These are phyloP conservation scores for Schoenoplectus tabernaemontani DNA, from an alignment of 202 grass and related monocot genomes.

Conservation along the genomic window DNA sequence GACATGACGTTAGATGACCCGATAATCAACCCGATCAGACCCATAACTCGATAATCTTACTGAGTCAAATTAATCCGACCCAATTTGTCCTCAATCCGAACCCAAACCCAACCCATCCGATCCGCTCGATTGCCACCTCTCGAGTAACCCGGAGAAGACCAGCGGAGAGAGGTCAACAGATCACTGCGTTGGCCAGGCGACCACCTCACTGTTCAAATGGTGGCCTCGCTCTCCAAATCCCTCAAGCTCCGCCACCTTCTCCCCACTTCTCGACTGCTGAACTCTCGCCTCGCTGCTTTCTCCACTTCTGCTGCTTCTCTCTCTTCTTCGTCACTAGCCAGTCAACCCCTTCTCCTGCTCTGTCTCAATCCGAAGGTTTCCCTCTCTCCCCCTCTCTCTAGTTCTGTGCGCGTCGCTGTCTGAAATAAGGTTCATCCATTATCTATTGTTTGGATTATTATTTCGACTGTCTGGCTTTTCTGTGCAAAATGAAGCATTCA, in stretches of 20 bases:
- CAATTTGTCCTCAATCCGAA: no score
- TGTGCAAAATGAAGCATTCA: background rate
- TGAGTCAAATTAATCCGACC: no score
- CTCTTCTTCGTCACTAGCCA: slow-evolving; percentile 16
- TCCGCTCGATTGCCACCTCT: no score
- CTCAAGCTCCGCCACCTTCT: slow-evolving; percentile 31
- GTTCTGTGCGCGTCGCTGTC: background rate
- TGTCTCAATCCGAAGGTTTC: slow-evolving; percentile 35
- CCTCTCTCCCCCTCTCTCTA: background rate
- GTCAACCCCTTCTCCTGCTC: slow-evolving; percentile 16
- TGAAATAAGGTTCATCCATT: background rate
- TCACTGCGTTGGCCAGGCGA: background rate
- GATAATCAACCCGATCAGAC: no score
- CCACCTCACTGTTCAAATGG: slow-evolving; percentile 31
- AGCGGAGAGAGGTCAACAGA: background rate
- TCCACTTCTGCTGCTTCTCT: slow-evolving; percentile 21
- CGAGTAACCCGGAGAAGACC: background rate
- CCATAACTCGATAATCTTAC: no score
- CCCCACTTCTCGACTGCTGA: slow-evolving; percentile 19
- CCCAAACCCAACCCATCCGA: no score
- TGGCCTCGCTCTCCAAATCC: slow-evolving; percentile 50
- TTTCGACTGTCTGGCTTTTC: background rate
- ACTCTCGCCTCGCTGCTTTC: slow-evolving; percentile 8
- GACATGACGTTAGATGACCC: no score
- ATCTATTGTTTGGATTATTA: background rate